A percentile compares a stretch with the other conserved stretches of the same genome.
Evolutionary conservation across 2,329 filamentous ascomycete genomes (phyloP).

Genomic region (Pochonia chlamydosporia): DNA sequence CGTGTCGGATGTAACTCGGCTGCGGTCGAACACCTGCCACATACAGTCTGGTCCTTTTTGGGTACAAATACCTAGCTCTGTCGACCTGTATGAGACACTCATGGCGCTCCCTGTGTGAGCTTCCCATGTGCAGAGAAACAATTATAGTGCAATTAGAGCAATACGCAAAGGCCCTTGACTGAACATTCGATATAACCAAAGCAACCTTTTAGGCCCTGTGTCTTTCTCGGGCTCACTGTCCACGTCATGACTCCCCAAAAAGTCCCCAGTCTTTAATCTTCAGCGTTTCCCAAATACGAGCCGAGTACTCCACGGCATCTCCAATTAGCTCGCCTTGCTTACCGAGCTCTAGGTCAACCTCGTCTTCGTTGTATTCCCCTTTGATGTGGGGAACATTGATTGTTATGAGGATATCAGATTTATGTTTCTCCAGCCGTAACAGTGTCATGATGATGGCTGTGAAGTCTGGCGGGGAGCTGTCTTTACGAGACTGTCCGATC

Average conservation of each 20-base stretch:
- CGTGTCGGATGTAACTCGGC: no score
- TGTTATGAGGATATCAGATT: conserved; percentile 77
- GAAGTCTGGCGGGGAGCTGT: conserved; percentile 48
- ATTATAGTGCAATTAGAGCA: no score
- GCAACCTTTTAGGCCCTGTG: no score
- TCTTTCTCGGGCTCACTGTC: no score
- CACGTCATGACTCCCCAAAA: conserved; percentile 41
- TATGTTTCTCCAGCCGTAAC: conserved; percentile 66
- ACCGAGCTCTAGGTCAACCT: conserved; percentile 61
- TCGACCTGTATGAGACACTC: no score
- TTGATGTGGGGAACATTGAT: conserved; percentile 83
- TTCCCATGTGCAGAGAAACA: no score
- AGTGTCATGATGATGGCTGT: conserved; percentile 74
- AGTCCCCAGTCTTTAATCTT: conserved; percentile 76
- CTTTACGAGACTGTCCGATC: conserved; percentile 26
- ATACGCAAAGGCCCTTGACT: no score
- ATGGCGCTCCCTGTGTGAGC: no score
- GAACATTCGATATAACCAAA: no score
- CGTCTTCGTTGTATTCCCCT: conserved; percentile 66
- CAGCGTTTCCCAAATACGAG: conserved; percentile 65
- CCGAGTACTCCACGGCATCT: conserved; percentile 61
- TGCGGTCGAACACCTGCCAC: no score
- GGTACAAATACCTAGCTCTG: no score
- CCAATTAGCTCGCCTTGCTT: conserved; percentile 64
- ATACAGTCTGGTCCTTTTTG: no score